Base-by-base conservation (phyloP, 495 filamentous ascomycete species). In the Amniculicola lignicola region DNA sequence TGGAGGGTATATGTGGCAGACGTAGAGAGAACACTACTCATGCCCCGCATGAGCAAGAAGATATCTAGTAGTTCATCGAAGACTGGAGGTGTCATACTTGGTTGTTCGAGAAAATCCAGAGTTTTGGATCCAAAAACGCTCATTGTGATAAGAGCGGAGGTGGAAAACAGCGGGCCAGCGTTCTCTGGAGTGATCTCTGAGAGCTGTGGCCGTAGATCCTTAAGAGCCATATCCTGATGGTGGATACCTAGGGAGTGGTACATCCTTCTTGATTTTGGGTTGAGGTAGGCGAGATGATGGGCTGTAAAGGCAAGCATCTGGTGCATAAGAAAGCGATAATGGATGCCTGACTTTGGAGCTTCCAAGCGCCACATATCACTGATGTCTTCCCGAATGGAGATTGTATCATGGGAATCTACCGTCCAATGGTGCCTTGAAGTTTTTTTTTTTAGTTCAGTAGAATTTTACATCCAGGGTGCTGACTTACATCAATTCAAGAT, bases 391-490 rank as follows among this genome's bases (percentile, higher is more conserved):
- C 36, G 36, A 0, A n/a, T 16, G 14, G 44, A 25, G 10, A 64
- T 16, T 1, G 55, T 31, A 9, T 12, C 7, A 28, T 25, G 31
- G 0, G 61, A 45, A 27, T 47, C 36, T 22, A 47, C 37, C n/a
- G 45, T 60, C 61, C 61, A 64, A 23, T 64, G 61, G 33, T 64
- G 61, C 49, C 55, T 59, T n/a, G n/a, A n/a, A n/a, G 21, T 19
- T 2, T 31, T 33, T n/a, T n/a, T n/a, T 33, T 7, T 33, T 33
- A 33, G 29, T 33, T 9, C 7, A 40, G 37, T 19, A 9, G 16
- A 9, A 40, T 40, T 6, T 9, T 12, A 40, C 9, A 33, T 7
- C 9, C 29, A 7, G 24, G 33, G 6, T 43, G n/a, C 21, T 39
- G 15, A 51, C 56, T 15, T 24, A 59, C 60, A 64, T 64, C 12